Evolutionary conservation across 2,329 filamentous ascomycete species (phyloP).

Genomic region (Hypoxylon sp.): DNA sequence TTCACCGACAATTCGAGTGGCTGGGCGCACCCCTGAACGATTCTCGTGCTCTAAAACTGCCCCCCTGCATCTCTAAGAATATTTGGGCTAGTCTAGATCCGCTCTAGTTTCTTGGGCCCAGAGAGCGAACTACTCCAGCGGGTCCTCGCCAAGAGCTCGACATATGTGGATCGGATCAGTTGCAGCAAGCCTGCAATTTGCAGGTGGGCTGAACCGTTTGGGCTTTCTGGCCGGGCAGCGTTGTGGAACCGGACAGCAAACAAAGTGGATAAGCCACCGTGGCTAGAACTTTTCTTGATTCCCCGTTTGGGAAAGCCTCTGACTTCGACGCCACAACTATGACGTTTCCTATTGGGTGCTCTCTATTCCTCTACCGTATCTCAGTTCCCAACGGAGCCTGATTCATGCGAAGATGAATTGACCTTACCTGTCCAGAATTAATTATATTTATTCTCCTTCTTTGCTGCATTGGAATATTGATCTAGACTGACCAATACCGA

Average conservation of each 20-base stretch:
- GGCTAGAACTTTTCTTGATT: slow-evolving; percentile 24
- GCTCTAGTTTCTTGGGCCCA: slow-evolving; percentile 23
- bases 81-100: slow-evolving; percentile 27
- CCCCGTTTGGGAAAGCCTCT: slow-evolving; percentile 12
- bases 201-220: slow-evolving; percentile 11
- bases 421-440: too few relatives aligned
- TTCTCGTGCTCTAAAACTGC: slow-evolving; percentile 27
- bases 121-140: too few relatives aligned
- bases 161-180: not conserved
- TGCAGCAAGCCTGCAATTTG: slow-evolving; percentile 4
- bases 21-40: slow-evolving; percentile 38
- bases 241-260: not conserved
- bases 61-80: too few relatives aligned
- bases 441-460: slow-evolving; percentile 8
- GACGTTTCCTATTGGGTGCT: slow-evolving; percentile 29
- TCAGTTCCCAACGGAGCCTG: slow-evolving; percentile 25
- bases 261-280: slow-evolving; percentile 38
- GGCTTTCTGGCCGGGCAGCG: slow-evolving; percentile 3
- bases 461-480: not conserved
- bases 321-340: slow-evolving; percentile 29
- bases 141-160: too few relatives aligned
- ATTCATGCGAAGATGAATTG: slow-evolving; percentile 21
- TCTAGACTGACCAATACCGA: slow-evolving; percentile 4
- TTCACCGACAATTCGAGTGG: slow-evolving; percentile 50
- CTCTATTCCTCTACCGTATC: slow-evolving; percentile 8